Evolutionary conservation across 2,329 filamentous ascomycete species (phyloP).

Genomic region (Sporothrix protearum): DNA sequence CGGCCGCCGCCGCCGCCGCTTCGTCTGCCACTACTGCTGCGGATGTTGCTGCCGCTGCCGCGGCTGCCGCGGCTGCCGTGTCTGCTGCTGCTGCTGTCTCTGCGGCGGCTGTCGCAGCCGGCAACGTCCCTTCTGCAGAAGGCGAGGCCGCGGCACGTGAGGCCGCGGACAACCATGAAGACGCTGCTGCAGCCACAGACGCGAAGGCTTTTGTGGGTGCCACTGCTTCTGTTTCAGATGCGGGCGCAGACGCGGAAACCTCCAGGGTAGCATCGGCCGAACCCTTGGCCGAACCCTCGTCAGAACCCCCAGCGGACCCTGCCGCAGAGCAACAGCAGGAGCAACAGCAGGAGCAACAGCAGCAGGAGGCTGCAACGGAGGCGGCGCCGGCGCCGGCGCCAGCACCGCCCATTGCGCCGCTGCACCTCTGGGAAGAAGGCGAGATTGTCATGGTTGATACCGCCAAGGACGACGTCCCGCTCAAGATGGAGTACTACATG

Average conservation of each 20-base stretch:
- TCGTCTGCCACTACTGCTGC: conserved; percentile 5
- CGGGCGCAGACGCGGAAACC: background rate
- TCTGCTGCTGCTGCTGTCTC: background rate
- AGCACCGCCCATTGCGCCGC: conserved; percentile 33
- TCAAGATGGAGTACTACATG: conserved; percentile 59
- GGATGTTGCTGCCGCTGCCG: conserved; percentile 16
- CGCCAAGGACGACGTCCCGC: conserved; percentile 57
- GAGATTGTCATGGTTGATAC: conserved; percentile 56
- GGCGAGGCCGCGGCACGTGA: background rate
- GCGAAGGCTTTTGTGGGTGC: background rate
- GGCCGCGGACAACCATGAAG: background rate
- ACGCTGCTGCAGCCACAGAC: background rate
- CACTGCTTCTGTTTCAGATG: background rate
- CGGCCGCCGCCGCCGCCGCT: conserved; percentile 16
- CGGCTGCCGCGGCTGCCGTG: conserved; percentile 8
- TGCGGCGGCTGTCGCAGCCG: background rate
- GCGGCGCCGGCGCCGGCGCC: conserved; percentile 31
- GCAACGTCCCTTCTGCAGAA: background rate
- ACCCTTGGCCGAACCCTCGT: background rate
- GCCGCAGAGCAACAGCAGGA: background rate
- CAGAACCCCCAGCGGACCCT: background rate
- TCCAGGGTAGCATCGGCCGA: background rate
- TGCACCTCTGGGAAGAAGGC: conserved; percentile 28
- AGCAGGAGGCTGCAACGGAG: background rate
- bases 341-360: background rate